Conservation (phyloP, 306 rosid genomes). For the Astragalus glycyphyllos region DNA sequence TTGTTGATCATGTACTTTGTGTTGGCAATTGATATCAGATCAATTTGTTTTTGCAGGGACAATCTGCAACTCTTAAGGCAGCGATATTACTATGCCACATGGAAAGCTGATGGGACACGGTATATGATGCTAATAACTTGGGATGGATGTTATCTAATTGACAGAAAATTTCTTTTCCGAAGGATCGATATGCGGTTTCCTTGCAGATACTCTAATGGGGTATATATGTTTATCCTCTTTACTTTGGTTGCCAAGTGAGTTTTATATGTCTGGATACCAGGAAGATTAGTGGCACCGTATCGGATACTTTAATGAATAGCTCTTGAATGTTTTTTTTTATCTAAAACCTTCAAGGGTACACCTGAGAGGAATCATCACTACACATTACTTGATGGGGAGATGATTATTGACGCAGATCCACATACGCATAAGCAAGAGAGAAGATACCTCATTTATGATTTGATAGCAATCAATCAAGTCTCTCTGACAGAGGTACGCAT, state of each 20-base stretch:
- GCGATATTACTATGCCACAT: slow-evolving; percentile 96
- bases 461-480: slow-evolving; percentile 78
- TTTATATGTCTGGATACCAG: slow-evolving; percentile 16
- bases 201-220: slow-evolving; percentile 80
- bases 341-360: slow-evolving; percentile 57
- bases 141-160: slow-evolving; percentile 94
- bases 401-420: slow-evolving; percentile 89
- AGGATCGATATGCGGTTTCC: slow-evolving; percentile 97
- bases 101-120: slow-evolving; percentile 99
- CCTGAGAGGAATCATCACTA: slow-evolving; percentile 87
- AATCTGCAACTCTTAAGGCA: slow-evolving; percentile 91
- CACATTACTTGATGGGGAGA: slow-evolving; percentile 97
- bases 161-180: slow-evolving; percentile 80
- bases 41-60: slow-evolving; percentile 61
- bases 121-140: slow-evolving; percentile 90
- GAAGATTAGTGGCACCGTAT: slow-evolving; percentile 30
- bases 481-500: slow-evolving; percentile 76
- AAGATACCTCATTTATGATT: slow-evolving; percentile 96
- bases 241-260: slow-evolving; percentile 23
- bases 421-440: slow-evolving; percentile 86
- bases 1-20: slow-evolving; percentile 7
- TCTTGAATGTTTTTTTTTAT: slow-evolving; percentile 11
- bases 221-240: slow-evolving; percentile 48
- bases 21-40: slow-evolving; percentile 24
- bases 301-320: slow-evolving; percentile 16